phyloP scores from a whole-genome alignment of 2,329 filamentous ascomycete genomes.

The Lachnellula cervina region DNA sequence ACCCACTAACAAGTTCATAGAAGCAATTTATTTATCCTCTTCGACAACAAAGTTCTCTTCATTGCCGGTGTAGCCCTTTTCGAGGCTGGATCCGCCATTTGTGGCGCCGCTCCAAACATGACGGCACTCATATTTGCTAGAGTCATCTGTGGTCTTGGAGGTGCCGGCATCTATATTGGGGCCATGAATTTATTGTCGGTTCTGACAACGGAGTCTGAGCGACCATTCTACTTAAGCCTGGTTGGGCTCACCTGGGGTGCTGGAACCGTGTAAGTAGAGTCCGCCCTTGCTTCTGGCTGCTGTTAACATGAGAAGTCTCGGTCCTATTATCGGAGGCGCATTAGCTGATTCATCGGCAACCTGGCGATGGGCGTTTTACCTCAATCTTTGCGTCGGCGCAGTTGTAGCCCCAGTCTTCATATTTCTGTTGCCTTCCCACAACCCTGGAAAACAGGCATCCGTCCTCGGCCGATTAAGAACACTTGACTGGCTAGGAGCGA shows the following conservation, averaged over 20 bases:
- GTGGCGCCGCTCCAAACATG: slow-evolving; percentile 23
- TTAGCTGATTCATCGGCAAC: slow-evolving; percentile 27
- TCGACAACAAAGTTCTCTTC: slow-evolving; percentile 11
- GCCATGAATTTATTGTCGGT: slow-evolving; percentile 35
- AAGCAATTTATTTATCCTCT: slow-evolving; percentile 25
- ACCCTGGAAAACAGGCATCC: background rate
- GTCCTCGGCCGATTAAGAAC: slow-evolving; percentile 15
- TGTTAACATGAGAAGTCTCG: background rate
- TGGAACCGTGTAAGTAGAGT: slow-evolving; percentile 4
- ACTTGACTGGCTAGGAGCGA: slow-evolving; percentile 42
- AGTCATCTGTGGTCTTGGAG: slow-evolving; percentile 24
- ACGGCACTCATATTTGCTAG: slow-evolving; percentile 27
- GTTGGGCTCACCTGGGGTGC: slow-evolving; percentile 7
- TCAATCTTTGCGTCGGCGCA: slow-evolving; percentile 45
- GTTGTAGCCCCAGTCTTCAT: slow-evolving; percentile 40
- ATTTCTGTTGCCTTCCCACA: slow-evolving; percentile 28
- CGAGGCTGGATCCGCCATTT: slow-evolving; percentile 24
- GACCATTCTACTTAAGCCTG: slow-evolving; percentile 6
- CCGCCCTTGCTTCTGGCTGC: background rate
- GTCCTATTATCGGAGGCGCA: slow-evolving; percentile 22
- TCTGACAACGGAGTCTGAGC: slow-evolving; percentile 1
- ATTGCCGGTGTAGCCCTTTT: slow-evolving; percentile 6
- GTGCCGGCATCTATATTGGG: slow-evolving; percentile 6
- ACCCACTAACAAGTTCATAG: background rate
- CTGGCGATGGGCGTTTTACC: slow-evolving; percentile 38